phyloP scores from a whole-genome alignment of 2,329 filamentous ascomycete genomes.

The Cryoendolithus antarcticus region DNA sequence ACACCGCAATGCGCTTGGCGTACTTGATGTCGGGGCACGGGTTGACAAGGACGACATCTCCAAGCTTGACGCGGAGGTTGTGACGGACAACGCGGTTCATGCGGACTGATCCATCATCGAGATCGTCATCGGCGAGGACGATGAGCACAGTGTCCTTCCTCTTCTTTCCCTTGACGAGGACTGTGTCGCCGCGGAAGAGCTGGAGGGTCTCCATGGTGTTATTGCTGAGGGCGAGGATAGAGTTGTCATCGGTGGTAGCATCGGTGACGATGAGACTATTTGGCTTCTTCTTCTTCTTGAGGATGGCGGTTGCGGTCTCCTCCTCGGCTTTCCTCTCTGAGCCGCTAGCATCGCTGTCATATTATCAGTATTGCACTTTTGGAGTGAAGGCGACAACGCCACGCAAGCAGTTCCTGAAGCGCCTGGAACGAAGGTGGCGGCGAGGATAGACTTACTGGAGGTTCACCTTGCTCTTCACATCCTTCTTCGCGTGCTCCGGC shows the following conservation, averaged over 20 bases:
- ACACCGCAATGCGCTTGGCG: constrained; percentile 96
- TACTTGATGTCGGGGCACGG: constrained; percentile 99
- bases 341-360: constrained; percentile 17
- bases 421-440: constrained; percentile 2
- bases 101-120: constrained; percentile 91
- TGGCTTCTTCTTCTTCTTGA: constrained; percentile 99
- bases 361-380: constrained; percentile 56
- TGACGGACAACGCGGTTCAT: constrained; percentile 98
- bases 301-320: constrained; percentile 86
- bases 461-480: constrained; percentile 34
- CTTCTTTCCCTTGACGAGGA: constrained; percentile 98
- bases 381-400: constrained; percentile 48
- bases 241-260: constrained; percentile 99
- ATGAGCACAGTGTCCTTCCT: constrained; percentile 97
- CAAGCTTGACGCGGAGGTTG: constrained; percentile 96
- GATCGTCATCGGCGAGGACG: constrained; percentile 91
- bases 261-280: constrained; percentile 98
- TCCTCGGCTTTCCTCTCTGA: constrained; percentile 52
- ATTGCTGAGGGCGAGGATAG: constrained; percentile 94
- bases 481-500: constrained; percentile 29
- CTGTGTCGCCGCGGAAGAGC: constrained; percentile 96
- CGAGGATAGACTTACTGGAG: constrained; percentile 21
- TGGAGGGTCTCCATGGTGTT: constrained; percentile 98
- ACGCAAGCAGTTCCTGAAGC: constrained; percentile 22
- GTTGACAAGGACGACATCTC: constrained; percentile 94